A percentile compares a stretch with the other conserved stretches of the same genome.
Conservation (phyloP, 352 stramenopile genomes). For the Elongisporangium undulatum region DNA sequence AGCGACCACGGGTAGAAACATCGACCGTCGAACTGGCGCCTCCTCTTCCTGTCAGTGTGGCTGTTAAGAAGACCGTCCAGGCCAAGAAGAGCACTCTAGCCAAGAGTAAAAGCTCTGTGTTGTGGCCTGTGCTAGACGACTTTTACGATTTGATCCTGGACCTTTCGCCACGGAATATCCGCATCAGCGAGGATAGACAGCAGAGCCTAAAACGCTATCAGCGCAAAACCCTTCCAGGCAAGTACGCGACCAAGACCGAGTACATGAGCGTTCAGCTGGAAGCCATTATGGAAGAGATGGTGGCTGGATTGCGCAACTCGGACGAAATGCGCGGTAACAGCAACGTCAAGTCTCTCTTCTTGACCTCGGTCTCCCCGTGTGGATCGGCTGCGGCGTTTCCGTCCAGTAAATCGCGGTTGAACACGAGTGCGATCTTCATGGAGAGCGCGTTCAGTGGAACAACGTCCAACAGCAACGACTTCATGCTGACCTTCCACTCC, state of each 20-base stretch:
- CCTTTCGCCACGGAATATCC: slow-evolving; percentile 41
- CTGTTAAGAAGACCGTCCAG: slow-evolving; percentile 11
- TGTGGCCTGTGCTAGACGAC: slow-evolving; percentile 72
- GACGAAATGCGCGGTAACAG: slow-evolving; percentile 32
- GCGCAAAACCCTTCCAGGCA: slow-evolving; percentile 29
- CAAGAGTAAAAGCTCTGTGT: slow-evolving; percentile 46
- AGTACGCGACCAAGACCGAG: slow-evolving; percentile 40
- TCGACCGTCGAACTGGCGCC: slow-evolving; percentile 1
- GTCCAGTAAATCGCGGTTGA: slow-evolving; percentile 16
- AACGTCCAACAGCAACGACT: slow-evolving; percentile 36
- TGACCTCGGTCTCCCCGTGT: slow-evolving; percentile 66
- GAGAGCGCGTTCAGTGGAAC: slow-evolving; percentile 65
- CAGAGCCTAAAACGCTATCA: slow-evolving; percentile 25
- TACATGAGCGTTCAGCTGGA: slow-evolving; percentile 58
- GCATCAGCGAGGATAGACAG: slow-evolving; percentile 21
- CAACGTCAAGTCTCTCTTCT: slow-evolving; percentile 18
- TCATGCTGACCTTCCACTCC: slow-evolving; percentile 55
- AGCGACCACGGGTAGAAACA: neutral
- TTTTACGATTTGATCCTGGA: slow-evolving; percentile 78
- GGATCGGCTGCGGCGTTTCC: slow-evolving; percentile 15
- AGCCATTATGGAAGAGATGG: slow-evolving; percentile 66
- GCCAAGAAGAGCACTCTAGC: slow-evolving; percentile 8
- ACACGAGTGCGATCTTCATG: slow-evolving; percentile 54
- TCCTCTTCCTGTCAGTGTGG: slow-evolving; percentile 6
- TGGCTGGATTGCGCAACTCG: slow-evolving; percentile 47